Conservation (phyloP, 257 asterid genomes). For the Nicotiana benthamiana region DNA sequence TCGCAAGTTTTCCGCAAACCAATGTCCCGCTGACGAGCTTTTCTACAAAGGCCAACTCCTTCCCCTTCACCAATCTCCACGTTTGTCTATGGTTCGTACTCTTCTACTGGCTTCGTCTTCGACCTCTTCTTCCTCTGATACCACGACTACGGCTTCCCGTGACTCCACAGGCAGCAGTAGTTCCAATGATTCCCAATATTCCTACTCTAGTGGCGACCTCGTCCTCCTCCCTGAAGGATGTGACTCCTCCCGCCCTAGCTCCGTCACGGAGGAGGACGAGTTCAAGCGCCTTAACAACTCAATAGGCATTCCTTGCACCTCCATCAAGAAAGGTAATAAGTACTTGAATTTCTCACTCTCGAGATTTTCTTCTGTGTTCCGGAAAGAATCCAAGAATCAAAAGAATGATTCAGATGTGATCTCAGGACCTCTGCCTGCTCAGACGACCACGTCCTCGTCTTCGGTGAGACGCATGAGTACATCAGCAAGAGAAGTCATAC, state of each 20-base stretch:
- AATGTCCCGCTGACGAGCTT: constrained; percentile 89
- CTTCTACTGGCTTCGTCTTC: constrained; percentile 64
- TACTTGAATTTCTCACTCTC: constrained; percentile 51
- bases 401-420: neutral
- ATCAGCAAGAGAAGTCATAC: constrained; percentile 56
- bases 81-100: constrained; percentile 76
- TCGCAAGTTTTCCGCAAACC: constrained; percentile 32
- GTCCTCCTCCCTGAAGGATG: constrained; percentile 36
- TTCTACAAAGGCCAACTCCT: constrained; percentile 87
- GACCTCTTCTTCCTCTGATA: constrained; percentile 66
- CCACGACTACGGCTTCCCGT: constrained; percentile 78
- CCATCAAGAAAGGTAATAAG: constrained; percentile 18
- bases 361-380: constrained; percentile 75
- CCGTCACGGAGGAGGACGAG: constrained; percentile 59
- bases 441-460: constrained; percentile 1
- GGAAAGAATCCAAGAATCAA: constrained; percentile 31
- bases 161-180: constrained; percentile 40
- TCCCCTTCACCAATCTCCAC: constrained; percentile 79
- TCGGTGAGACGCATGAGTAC: constrained; percentile 52
- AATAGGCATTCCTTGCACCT: neutral
- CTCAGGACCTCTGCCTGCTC: neutral
- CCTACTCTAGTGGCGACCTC: constrained; percentile 30
- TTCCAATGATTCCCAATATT: constrained; percentile 49
- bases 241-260: constrained; percentile 71
- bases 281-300: constrained; percentile 36